These are phyloP conservation scores for Globisporangium emineosum DNA, from an alignment of 352 stramenopile species.

Conservation along the genomic window DNA sequence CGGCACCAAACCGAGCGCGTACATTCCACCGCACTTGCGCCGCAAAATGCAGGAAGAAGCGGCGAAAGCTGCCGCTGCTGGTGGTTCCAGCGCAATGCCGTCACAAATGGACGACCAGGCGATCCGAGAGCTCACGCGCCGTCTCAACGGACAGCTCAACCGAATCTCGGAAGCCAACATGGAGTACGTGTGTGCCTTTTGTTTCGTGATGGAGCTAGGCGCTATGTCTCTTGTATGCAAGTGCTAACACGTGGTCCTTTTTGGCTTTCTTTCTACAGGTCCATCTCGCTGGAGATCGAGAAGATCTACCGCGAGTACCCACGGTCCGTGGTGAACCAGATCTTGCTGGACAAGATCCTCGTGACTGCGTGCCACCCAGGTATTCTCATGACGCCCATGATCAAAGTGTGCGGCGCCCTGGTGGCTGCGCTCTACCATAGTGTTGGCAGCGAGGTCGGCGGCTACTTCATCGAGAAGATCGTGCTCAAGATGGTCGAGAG, in stretches of 20 bases:
- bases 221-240: neutral
- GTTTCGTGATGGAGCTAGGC: neutral
- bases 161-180: constrained; percentile 91
- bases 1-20: constrained; percentile 48
- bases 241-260: constrained; percentile 6
- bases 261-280: constrained; percentile 25
- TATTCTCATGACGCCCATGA: constrained; percentile 76
- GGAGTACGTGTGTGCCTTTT: constrained; percentile 30
- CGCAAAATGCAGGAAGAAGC: constrained; percentile 54
- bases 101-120: constrained; percentile 74
- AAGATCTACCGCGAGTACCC: constrained; percentile 72
- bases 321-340: constrained; percentile 68
- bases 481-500: constrained; percentile 52
- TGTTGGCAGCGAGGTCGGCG: constrained; percentile 72
- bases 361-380: constrained; percentile 58
- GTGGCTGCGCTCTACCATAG: constrained; percentile 75
- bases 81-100: constrained; percentile 20
- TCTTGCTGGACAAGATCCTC: constrained; percentile 69
- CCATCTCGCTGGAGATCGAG: constrained; percentile 76
- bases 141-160: constrained; percentile 89
- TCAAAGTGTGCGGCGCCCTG: constrained; percentile 67
- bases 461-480: constrained; percentile 81
- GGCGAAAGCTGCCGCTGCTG: constrained; percentile 27
- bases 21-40: constrained; percentile 86
- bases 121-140: constrained; percentile 62